Conservation (phyloP, 2,329 filamentous ascomycete genomes). For the Tolypocladium amazonense region DNA sequence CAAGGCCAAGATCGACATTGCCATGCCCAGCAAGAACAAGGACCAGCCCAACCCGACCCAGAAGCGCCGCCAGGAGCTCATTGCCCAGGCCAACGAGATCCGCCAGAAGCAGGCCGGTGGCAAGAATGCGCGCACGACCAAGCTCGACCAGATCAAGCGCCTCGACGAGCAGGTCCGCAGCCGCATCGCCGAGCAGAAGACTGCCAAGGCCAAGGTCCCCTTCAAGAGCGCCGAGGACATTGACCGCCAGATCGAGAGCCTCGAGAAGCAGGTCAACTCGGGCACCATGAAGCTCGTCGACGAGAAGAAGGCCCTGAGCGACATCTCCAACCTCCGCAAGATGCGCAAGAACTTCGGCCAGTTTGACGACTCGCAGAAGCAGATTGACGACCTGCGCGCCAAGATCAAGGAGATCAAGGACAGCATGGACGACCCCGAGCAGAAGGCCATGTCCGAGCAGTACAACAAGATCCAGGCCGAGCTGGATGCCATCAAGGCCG, state of each 20-base stretch:
- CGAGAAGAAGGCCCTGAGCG: constrained; percentile 84
- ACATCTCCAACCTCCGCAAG: constrained; percentile 76
- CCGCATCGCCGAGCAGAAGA: constrained; percentile 79
- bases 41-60: constrained; percentile 71
- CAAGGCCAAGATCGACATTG: constrained; percentile 79
- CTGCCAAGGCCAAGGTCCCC: constrained; percentile 64
- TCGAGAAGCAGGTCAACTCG: constrained; percentile 78
- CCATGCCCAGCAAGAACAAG: constrained; percentile 60
- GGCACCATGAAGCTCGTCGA: constrained; percentile 94
- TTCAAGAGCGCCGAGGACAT: constrained; percentile 87
- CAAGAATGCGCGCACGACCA: constrained; percentile 68
- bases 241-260: constrained; percentile 67
- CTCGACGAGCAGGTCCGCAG: constrained; percentile 83
- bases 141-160: constrained; percentile 85
- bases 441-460: constrained; percentile 75
- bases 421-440: constrained; percentile 80
- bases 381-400: constrained; percentile 75
- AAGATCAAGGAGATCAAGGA: constrained; percentile 87
- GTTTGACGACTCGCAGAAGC: constrained; percentile 78
- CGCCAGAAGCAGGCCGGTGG: constrained; percentile 76
- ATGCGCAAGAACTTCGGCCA: constrained; percentile 82
- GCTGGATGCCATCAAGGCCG: constrained; percentile 79
- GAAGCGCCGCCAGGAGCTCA: constrained; percentile 79
- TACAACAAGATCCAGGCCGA: constrained; percentile 81
- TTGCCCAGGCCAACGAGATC: constrained; percentile 72